Base-by-base conservation (phyloP, 1,139 yeast genomes). In the Kodamaea arcana region DNA sequence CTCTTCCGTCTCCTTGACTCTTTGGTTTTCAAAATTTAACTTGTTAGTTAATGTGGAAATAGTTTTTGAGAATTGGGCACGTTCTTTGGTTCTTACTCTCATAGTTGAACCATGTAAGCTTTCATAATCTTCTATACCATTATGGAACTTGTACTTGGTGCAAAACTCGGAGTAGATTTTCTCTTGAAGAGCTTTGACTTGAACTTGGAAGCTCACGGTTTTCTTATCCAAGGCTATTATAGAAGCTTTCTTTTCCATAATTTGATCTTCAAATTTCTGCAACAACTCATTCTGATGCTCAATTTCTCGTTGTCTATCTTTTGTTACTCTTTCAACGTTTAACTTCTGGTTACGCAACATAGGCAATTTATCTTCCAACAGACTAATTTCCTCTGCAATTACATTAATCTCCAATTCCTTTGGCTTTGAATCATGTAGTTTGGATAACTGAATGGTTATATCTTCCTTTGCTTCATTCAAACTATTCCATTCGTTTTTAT, bases 71-170 rank as follows among this genome's bases (percentile, higher is more conserved):
- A 72, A 76, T 45, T 78, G 79, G 3, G 83, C 66, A 36, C 82
- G 67, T 52, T 83, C 88, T 45, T 76, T 79, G 1, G 83, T 71
- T 37, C 80, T 73, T 28, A 71, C 69, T 50, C 87, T 72, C 39
- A 77, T 52, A 10, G 77, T 61, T 3, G 78, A 65, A 9, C 92
- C 90, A 40, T 83, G 86, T 17, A 75, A 63, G 30, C 62, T 65
- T 53, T 86, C 95, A 51, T 82, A 86, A 30, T 80, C 87, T 34
- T 69, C 67, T 30, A 85, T 77, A 29, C 69, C 69, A 43, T 69
- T 62, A 6, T 49, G 47, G 47, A 84, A 76, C 0, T 77, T 76
- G 39, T 80, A 61, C 36, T 60, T 65, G 1, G 53, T 40, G 40
- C 88, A 81, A 48, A 87, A 83, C 0, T 56, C 68, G 1, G 58